phyloP scores from a whole-genome alignment of 352 stramenopile genomes.

The Ophiocytium majus region DNA sequence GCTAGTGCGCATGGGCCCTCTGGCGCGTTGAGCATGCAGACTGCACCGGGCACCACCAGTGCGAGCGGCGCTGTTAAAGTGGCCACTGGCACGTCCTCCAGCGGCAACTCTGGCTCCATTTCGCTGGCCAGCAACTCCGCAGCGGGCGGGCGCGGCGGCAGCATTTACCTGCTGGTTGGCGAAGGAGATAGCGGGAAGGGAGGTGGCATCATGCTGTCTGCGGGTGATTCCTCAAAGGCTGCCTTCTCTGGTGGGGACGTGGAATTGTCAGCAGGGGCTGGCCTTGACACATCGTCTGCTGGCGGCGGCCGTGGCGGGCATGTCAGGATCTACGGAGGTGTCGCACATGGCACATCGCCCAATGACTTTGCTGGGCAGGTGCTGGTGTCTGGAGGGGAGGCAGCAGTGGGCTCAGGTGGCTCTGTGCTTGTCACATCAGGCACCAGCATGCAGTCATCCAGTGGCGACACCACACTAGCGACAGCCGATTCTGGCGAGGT shows the following conservation, averaged over 20 bases:
- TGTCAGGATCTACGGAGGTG: slow-evolving; percentile 44
- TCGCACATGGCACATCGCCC: slow-evolving; percentile 24
- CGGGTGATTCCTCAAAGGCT: slow-evolving; percentile 63
- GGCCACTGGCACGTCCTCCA: slow-evolving; percentile 43
- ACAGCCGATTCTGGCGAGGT: slow-evolving; percentile 56
- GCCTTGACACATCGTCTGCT: slow-evolving; percentile 23
- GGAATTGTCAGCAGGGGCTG: slow-evolving; percentile 48
- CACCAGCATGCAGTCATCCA: slow-evolving; percentile 41
- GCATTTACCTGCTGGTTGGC: slow-evolving; percentile 50
- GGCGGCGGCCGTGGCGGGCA: slow-evolving; percentile 44
- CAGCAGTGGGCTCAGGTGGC: slow-evolving; percentile 55
- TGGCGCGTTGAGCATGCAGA: slow-evolving; percentile 56
- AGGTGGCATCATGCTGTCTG: slow-evolving; percentile 68
- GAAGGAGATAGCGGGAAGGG: slow-evolving; percentile 75
- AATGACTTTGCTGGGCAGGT: slow-evolving; percentile 55
- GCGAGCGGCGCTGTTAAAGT: slow-evolving; percentile 53
- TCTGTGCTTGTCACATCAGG: slow-evolving; percentile 60
- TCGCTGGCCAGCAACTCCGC: slow-evolving; percentile 44
- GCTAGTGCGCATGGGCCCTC: slow-evolving; percentile 59
- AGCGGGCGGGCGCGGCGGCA: slow-evolving; percentile 37
- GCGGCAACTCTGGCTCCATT: slow-evolving; percentile 55
- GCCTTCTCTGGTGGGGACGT: slow-evolving; percentile 39
- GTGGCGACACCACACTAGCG: slow-evolving; percentile 29
- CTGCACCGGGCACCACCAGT: slow-evolving; percentile 37
- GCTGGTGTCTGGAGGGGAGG: slow-evolving; percentile 48